Evolutionary conservation across 2,329 filamentous ascomycete species (phyloP).

Genomic region (Falciphora oryzae): DNA sequence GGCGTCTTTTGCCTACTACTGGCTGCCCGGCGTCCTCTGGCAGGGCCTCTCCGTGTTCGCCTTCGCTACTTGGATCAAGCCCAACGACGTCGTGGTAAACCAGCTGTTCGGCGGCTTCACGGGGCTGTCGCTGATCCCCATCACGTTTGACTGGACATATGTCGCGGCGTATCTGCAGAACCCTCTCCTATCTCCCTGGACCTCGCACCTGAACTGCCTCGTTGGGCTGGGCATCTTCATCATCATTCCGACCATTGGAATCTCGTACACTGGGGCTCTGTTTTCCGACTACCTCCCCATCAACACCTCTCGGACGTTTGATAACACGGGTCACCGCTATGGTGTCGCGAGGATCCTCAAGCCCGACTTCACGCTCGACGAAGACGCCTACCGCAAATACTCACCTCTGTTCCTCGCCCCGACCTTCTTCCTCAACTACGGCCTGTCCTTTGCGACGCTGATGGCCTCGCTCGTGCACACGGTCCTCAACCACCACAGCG

Average conservation of each 20-base stretch:
- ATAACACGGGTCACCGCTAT: conserved; percentile 61
- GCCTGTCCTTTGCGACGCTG: conserved; percentile 66
- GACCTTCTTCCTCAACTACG: conserved; percentile 65
- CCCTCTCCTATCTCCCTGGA: conserved; percentile 65
- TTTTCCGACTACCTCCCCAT: conserved; percentile 62
- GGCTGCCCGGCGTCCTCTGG: conserved; percentile 45
- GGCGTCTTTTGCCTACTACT: conserved; percentile 45
- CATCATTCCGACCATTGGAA: conserved; percentile 48
- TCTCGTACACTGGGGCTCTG: conserved; percentile 64
- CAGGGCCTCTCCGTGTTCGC: conserved; percentile 42
- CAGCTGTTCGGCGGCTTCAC: conserved; percentile 43
- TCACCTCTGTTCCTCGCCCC: conserved; percentile 66
- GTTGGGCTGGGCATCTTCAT: conserved; percentile 63
- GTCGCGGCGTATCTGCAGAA: conserved; percentile 62
- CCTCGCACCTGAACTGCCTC: conserved; percentile 67
- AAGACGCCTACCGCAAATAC: conserved; percentile 58
- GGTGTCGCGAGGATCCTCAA: conserved; percentile 60
- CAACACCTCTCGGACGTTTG: conserved; percentile 63
- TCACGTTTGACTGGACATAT: conserved; percentile 51
- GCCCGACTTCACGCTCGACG: conserved; percentile 55
- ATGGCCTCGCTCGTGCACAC: conserved; percentile 64
- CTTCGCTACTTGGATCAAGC: conserved; percentile 42
- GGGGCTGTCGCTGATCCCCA: conserved; percentile 34
- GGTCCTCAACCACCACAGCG: conserved; percentile 58
- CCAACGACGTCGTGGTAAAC: conserved; percentile 40